A percentile compares a stretch with the other conserved stretches of the same genome.
Evolutionary conservation across 495 filamentous ascomycete genomes (phyloP).

Genomic region (Tetracladium setigerum): DNA sequence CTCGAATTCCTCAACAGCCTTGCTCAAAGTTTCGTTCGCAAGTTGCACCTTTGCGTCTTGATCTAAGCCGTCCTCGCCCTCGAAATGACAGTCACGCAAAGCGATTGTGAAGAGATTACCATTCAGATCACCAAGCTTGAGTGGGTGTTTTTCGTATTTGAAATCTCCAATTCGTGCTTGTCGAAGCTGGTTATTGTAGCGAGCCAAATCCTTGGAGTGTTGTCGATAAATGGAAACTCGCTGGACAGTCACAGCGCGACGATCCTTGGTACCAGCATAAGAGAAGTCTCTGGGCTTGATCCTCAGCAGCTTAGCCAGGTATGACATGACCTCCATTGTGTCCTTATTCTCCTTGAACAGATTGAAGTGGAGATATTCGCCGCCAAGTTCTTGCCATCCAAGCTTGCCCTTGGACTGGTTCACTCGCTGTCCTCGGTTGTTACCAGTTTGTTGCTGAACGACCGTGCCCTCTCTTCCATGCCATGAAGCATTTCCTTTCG

Average conservation of each 20-base stretch:
- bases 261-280: slow-evolving; percentile 92
- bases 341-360: slow-evolving; percentile 98
- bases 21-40: slow-evolving; percentile 45
- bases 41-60: slow-evolving; percentile 28
- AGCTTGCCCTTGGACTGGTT: slow-evolving; percentile 17
- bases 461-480: slow-evolving; percentile 10
- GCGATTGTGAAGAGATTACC: slow-evolving; percentile 94
- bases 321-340: slow-evolving; percentile 84
- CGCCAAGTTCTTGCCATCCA: slow-evolving; percentile 43
- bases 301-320: slow-evolving; percentile 59
- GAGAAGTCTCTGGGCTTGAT: slow-evolving; percentile 62
- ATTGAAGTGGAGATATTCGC: slow-evolving; percentile 82
- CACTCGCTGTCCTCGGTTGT: slow-evolving; percentile 13
- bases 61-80: slow-evolving; percentile 33
- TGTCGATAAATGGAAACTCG: slow-evolving; percentile 66
- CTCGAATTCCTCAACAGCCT: slow-evolving; percentile 44
- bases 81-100: slow-evolving; percentile 69
- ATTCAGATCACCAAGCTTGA: slow-evolving; percentile 72
- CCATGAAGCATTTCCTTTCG: slow-evolving; percentile 21
- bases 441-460: slow-evolving; percentile 12
- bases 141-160: slow-evolving; percentile 55
- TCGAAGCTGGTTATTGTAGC: slow-evolving; percentile 52
- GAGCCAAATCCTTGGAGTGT: slow-evolving; percentile 51
- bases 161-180: slow-evolving; percentile 69
- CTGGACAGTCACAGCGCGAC: slow-evolving; percentile 81